These are phyloP conservation scores for Tetrastigma voinierianum DNA, from an alignment of 164 flowering plant genomes.

Conservation along the genomic window DNA sequence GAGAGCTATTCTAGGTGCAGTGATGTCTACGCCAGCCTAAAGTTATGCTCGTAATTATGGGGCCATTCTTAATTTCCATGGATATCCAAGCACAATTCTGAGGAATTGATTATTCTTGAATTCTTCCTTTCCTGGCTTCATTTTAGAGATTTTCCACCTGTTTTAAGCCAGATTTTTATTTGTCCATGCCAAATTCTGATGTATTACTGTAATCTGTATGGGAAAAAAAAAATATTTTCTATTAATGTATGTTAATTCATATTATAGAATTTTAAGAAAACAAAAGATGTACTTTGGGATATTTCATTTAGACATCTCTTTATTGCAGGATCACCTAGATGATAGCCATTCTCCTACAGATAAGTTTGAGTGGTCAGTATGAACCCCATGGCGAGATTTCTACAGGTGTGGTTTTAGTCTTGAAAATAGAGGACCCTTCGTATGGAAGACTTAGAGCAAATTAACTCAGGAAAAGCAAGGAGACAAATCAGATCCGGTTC, in stretches of 20 bases:
- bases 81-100: too few species aligned
- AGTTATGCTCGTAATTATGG: too few species aligned
- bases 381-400: conserved; percentile 80
- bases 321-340: conserved; percentile 47
- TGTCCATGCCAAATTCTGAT: too few species aligned
- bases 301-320: conserved; percentile 3
- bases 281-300: neutral
- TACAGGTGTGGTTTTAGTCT: conserved; percentile 40
- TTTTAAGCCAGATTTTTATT: too few species aligned
- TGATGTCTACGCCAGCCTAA: too few species aligned
- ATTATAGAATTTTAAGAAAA: conserved; percentile 1
- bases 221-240: conserved; percentile 12
- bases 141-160: too few species aligned
- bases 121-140: too few species aligned
- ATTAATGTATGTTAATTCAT: conserved; percentile 4
- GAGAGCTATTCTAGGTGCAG: too few species aligned
- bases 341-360: conserved; percentile 37
- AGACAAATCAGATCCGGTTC: conserved; percentile 59
- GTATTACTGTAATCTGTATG: conserved; percentile 1
- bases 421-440: conserved; percentile 37
- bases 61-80: too few species aligned
- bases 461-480: conserved; percentile 36
- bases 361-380: conserved; percentile 52
- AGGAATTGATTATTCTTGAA: too few species aligned
- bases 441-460: conserved; percentile 41